Evolutionary conservation across 441 rosid genomes (phyloP).

Genomic region (Mallotus japonicus): DNA sequence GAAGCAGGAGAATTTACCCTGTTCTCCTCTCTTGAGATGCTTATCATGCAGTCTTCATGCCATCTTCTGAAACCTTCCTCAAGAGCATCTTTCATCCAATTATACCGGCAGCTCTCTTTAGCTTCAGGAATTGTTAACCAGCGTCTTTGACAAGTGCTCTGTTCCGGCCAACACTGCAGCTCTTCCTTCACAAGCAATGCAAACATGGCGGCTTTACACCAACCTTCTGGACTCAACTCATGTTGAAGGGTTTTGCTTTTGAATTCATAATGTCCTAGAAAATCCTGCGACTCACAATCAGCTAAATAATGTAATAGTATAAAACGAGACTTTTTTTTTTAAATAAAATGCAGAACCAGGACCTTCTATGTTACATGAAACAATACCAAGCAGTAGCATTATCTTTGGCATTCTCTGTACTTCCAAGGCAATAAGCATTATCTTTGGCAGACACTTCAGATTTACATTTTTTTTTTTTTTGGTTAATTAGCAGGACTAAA

Average conservation of each 20-base stretch:
- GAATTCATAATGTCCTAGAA: conserved; percentile 59
- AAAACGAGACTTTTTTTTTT: too few species aligned
- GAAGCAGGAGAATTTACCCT: conserved; percentile 3
- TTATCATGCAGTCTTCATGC: conserved; percentile 25
- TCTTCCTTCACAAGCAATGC: conserved; percentile 64
- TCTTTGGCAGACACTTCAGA: too few species aligned
- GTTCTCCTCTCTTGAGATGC: conserved; percentile 10
- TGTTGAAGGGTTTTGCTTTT: conserved; percentile 77
- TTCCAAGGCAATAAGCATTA: too few species aligned
- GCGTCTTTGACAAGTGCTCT: conserved; percentile 49
- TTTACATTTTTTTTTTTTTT: too few species aligned
- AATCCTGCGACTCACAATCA: conserved; percentile 39
- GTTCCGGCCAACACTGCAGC: conserved; percentile 63
- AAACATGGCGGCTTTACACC: conserved; percentile 77
- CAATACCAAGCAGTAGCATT: background rate
- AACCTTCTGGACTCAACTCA: conserved; percentile 71
- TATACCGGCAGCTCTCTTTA: conserved; percentile 55
- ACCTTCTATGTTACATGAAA: background rate
- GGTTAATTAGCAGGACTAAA: too few species aligned
- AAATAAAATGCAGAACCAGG: too few species aligned
- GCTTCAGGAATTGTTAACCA: conserved; percentile 68
- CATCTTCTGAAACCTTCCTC: conserved; percentile 37
- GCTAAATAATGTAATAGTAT: background rate
- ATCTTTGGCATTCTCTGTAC: too few species aligned
- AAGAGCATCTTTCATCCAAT: conserved; percentile 77